These are phyloP conservation scores for Corymbia calophylla DNA, from an alignment of 441 rosid genomes.

Conservation along the genomic window DNA sequence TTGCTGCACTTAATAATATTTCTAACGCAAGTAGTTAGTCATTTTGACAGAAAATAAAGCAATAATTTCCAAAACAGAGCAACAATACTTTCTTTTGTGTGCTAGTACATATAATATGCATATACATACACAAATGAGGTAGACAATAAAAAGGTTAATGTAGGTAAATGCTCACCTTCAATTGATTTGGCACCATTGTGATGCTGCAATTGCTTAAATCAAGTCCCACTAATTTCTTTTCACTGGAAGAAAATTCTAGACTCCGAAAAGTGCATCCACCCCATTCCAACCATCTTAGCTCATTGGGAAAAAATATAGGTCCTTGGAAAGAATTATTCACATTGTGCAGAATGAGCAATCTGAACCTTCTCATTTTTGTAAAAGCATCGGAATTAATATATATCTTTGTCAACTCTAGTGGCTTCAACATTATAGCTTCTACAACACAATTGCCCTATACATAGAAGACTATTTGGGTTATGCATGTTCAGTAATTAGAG, in stretches of 20 bases:
- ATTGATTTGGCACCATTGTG: rapidly evolving
- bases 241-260: rapidly evolving
- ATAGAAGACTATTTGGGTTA: no score
- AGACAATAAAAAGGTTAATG: neutral
- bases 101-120: neutral
- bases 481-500: no score
- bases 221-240: neutral
- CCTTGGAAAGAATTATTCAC: neutral
- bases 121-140: neutral
- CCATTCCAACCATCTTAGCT: neutral
- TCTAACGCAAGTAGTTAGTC: neutral
- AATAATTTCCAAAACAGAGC: neutral
- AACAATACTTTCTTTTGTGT: rapidly evolving
- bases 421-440: neutral
- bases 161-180: neutral
- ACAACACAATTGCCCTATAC: neutral
- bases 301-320: neutral
- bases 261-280: rapidly evolving
- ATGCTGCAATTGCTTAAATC: rapidly evolving
- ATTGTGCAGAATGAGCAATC: neutral
- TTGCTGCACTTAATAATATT: neutral
- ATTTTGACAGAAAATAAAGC: neutral
- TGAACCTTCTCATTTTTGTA: neutral
- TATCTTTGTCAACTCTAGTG: rapidly evolving
- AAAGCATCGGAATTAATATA: rapidly evolving